phyloP scores from a whole-genome alignment of 768 basidiomycete species.

The Mycena sanguinolenta region DNA sequence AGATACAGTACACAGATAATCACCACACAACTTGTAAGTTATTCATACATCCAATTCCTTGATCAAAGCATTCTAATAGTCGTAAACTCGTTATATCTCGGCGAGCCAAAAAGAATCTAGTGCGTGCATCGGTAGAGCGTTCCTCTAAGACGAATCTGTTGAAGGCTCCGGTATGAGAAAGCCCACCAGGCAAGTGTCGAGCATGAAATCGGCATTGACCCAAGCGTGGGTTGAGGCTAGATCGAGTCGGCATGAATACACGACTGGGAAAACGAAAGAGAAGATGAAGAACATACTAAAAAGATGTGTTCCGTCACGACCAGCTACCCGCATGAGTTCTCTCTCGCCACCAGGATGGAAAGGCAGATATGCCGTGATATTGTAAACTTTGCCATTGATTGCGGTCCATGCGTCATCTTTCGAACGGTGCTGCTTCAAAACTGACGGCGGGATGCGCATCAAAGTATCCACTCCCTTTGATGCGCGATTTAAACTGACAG shows the following conservation, averaged over 20 bases:
- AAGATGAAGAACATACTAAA: conserved; percentile 74
- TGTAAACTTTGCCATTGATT: conserved; percentile 95
- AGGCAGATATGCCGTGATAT: conserved; percentile 90
- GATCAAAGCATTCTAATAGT: not conserved
- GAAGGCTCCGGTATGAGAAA: conserved; percentile 84
- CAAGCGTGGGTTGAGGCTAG: conserved; percentile 93
- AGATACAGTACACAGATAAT: not conserved
- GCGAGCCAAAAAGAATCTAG: not conserved
- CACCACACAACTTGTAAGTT: not conserved
- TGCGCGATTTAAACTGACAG: conserved; percentile 24
- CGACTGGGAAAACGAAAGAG: not conserved
- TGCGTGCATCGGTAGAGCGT: not conserved
- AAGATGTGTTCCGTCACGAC: conserved; percentile 93
- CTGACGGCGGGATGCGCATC: conserved; percentile 79
- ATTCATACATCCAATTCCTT: not conserved
- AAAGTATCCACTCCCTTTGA: conserved; percentile 78
- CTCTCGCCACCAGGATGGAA: conserved; percentile 97
- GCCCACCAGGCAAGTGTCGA: conserved; percentile 93
- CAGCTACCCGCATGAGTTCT: conserved; percentile 95
- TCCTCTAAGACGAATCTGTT: conserved; percentile 44
- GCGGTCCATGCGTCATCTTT: conserved; percentile 93
- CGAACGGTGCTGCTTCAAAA: conserved; percentile 85
- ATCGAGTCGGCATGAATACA: conserved; percentile 9
- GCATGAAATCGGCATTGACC: conserved; percentile 97
- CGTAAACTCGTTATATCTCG: not conserved